phyloP scores from a whole-genome alignment of 2,329 filamentous ascomycete genomes.

The Sarocladium brachiariae region DNA sequence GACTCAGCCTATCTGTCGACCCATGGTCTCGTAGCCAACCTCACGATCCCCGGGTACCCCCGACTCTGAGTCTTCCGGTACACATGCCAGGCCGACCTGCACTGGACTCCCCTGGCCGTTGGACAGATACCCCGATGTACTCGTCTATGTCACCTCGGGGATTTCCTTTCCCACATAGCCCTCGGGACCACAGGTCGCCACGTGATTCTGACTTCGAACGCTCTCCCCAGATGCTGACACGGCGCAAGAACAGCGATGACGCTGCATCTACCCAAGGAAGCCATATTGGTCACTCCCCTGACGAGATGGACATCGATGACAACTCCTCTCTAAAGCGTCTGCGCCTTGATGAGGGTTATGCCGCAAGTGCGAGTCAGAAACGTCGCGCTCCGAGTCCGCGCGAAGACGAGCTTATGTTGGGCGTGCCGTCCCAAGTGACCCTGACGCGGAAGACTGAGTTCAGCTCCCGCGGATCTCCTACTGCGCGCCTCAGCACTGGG shows the following conservation, averaged over 20 bases:
- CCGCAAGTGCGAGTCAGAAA: slow-evolving; percentile 37
- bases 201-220: slow-evolving; percentile 40
- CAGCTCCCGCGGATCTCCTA: slow-evolving; percentile 44
- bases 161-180: slow-evolving; percentile 32
- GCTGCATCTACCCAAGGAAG: slow-evolving; percentile 37
- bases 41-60: slow-evolving; percentile 34
- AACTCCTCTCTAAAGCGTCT: slow-evolving; percentile 42
- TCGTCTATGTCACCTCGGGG: slow-evolving; percentile 42
- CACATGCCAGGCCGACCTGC: slow-evolving; percentile 33
- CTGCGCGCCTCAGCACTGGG: slow-evolving; percentile 40
- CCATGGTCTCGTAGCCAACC: slow-evolving; percentile 27
- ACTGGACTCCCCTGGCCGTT: slow-evolving; percentile 37
- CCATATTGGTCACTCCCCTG: slow-evolving; percentile 31
- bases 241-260: slow-evolving; percentile 48
- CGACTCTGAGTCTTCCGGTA: slow-evolving; percentile 30
- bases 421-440: slow-evolving; percentile 27
- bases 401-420: slow-evolving; percentile 36
- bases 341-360: slow-evolving; percentile 40
- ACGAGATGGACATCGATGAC: slow-evolving; percentile 47
- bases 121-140: slow-evolving; percentile 38
- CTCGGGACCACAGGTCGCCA: slow-evolving; percentile 36
- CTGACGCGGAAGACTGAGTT: not conserved
- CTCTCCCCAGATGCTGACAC: slow-evolving; percentile 37
- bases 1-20: slow-evolving; percentile 35
- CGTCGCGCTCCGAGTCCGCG: slow-evolving; percentile 50